A percentile compares a stretch with the other conserved stretches of the same genome.
These are phyloP conservation scores for Cryphonectria japonica DNA, from an alignment of 2,329 filamentous ascomycete species.

Conservation along the genomic window DNA sequence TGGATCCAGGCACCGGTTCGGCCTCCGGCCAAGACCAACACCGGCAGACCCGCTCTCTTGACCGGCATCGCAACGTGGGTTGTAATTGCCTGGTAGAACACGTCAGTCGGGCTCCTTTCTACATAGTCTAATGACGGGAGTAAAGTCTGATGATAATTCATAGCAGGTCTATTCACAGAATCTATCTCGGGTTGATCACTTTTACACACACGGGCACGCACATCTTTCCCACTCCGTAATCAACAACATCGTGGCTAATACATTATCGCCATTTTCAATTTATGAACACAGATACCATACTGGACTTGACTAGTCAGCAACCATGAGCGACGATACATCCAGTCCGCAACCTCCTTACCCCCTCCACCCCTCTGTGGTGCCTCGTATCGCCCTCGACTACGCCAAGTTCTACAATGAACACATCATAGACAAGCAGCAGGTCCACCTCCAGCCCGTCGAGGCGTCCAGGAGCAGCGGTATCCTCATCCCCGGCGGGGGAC, in stretches of 20 bases:
- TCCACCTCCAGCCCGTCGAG: conserved; percentile 57
- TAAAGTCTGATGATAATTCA: conserved; percentile 2
- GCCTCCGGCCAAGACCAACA: neutral
- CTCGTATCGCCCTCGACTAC: conserved; percentile 54
- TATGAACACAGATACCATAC: neutral
- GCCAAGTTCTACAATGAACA: conserved; percentile 56
- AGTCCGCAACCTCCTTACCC: conserved; percentile 42
- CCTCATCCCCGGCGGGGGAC: conserved; percentile 57
- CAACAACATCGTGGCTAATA: no score
- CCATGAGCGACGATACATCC: conserved; percentile 14
- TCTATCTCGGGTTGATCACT: neutral
- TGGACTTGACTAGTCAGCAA: neutral
- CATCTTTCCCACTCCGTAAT: no score
- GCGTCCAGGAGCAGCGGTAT: conserved; percentile 54
- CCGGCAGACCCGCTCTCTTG: conserved; percentile 3
- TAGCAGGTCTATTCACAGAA: neutral
- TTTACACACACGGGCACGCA: no score
- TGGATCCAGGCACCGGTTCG: neutral
- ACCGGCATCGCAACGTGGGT: neutral
- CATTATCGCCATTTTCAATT: no score
- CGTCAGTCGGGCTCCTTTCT: neutral
- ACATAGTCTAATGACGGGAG: neutral
- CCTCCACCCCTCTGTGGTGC: conserved; percentile 50
- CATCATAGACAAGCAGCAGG: conserved; percentile 54
- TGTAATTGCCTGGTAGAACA: neutral